Conservation (phyloP, 768 basidiomycete genomes). For the Lenzites betulinus region DNA sequence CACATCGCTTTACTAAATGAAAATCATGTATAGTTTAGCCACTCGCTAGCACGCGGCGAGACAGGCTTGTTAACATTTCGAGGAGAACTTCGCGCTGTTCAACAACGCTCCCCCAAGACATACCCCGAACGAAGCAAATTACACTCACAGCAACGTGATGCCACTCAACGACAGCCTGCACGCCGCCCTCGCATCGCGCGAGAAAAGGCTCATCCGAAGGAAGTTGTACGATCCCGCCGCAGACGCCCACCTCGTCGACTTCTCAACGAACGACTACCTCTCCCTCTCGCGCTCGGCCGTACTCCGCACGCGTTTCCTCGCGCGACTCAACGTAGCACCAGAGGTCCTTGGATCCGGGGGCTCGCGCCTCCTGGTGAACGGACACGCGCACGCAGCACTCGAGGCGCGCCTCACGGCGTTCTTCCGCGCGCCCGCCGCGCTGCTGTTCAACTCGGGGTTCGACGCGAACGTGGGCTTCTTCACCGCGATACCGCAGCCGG, state of each 20-base stretch:
- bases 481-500: constrained; percentile 71
- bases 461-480: constrained; percentile 93
- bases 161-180: constrained; percentile 43
- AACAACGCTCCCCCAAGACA: not conserved
- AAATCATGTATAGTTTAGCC: too few relatives aligned
- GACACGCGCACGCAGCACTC: constrained; percentile 65
- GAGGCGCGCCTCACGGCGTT: constrained; percentile 69
- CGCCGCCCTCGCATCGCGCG: constrained; percentile 63
- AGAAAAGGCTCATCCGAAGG: constrained; percentile 67
- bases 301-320: constrained; percentile 62
- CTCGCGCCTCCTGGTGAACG: constrained; percentile 82
- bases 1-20: too few relatives aligned
- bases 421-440: constrained; percentile 62
- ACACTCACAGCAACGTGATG: not conserved
- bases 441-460: constrained; percentile 92
- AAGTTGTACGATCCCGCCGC: constrained; percentile 59
- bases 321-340: constrained; percentile 48
- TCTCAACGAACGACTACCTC: constrained; percentile 93
- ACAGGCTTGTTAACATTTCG: too few relatives aligned
- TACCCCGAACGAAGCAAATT: not conserved
- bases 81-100: too few relatives aligned
- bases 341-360: constrained; percentile 84
- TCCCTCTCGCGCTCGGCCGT: constrained; percentile 64
- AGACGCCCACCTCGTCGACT: constrained; percentile 54
- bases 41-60: too few relatives aligned